Evolutionary conservation across 2,329 filamentous ascomycete species (phyloP).

Genomic region (Colletotrichum sp.): DNA sequence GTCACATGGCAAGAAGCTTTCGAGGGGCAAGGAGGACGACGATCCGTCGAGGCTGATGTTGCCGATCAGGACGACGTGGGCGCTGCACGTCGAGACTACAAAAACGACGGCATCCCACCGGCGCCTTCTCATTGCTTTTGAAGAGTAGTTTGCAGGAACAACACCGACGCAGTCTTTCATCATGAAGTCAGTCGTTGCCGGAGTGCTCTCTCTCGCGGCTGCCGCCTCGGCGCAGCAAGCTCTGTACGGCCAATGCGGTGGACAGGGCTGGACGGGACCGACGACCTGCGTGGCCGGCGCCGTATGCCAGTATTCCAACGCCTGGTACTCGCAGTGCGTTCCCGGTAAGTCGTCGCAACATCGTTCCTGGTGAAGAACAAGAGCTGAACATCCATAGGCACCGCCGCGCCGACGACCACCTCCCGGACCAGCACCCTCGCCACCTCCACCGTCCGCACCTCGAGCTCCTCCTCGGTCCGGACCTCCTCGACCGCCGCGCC

Average conservation of each 20-base stretch:
- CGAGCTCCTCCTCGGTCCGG: conserved; percentile 8
- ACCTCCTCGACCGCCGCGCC: conserved; percentile 13
- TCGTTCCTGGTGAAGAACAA: too few species aligned
- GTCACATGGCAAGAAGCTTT: background rate
- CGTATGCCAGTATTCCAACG: conserved; percentile 38
- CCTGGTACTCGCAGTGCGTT: conserved; percentile 43
- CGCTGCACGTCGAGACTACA: background rate
- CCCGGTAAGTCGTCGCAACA: conserved; percentile 26
- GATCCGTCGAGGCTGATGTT: background rate
- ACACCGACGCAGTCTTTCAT: background rate
- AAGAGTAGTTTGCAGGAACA: background rate
- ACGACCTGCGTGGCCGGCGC: conserved; percentile 47
- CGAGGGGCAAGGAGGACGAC: conserved; percentile 6
- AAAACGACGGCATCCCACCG: conserved; percentile 1
- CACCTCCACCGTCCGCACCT: conserved; percentile 7
- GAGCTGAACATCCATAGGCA: background rate
- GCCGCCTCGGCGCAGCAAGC: conserved; percentile 20
- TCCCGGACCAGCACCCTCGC: conserved; percentile 3
- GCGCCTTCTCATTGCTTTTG: background rate
- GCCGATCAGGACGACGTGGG: background rate
- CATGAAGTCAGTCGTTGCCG: conserved; percentile 17
- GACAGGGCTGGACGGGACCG: conserved; percentile 42
- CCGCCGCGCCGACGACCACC: conserved; percentile 22
- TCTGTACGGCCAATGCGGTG: conserved; percentile 46
- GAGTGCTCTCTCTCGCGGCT: conserved; percentile 8